Evolutionary conservation across 2,329 filamentous ascomycete species (phyloP).

Genomic region (Teratosphaeria destructans): DNA sequence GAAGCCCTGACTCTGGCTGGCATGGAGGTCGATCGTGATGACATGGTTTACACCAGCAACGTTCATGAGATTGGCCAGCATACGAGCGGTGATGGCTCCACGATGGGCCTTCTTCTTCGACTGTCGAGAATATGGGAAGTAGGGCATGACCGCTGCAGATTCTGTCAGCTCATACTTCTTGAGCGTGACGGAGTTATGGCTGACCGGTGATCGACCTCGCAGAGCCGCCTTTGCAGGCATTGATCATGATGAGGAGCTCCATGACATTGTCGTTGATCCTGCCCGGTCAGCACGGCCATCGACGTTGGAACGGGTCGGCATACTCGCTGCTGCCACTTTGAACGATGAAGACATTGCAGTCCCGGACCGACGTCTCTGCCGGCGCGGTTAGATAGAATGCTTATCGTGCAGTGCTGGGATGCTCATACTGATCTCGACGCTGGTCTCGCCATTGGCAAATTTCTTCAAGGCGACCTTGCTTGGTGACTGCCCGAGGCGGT

Average conservation of each 20-base stretch:
- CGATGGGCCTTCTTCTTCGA: constrained; percentile 98
- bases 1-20: constrained; percentile 95
- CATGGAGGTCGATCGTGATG: constrained; percentile 91
- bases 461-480: constrained; percentile 53
- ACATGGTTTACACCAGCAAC: constrained; percentile 95
- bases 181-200: constrained; percentile 21
- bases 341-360: constrained; percentile 98
- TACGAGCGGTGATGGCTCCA: constrained; percentile 89
- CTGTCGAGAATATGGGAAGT: constrained; percentile 98
- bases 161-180: constrained; percentile 1
- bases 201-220: constrained; percentile 92
- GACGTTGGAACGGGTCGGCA: constrained; percentile 10
- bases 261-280: constrained; percentile 96
- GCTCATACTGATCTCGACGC: constrained; percentile 51
- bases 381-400: background rate
- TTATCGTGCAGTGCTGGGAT: background rate
- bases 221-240: constrained; percentile 93
- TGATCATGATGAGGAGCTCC: constrained; percentile 99
- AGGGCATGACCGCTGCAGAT: constrained; percentile 67
- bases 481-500: constrained; percentile 51
- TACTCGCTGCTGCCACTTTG: constrained; percentile 84
- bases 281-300: constrained; percentile 18
- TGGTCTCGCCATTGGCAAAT: constrained; percentile 61
- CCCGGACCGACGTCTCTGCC: constrained; percentile 60
- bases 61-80: constrained; percentile 89